phyloP scores from a whole-genome alignment of 1,284 basidiomycete species.

The Sanghuangporus baumii region DNA sequence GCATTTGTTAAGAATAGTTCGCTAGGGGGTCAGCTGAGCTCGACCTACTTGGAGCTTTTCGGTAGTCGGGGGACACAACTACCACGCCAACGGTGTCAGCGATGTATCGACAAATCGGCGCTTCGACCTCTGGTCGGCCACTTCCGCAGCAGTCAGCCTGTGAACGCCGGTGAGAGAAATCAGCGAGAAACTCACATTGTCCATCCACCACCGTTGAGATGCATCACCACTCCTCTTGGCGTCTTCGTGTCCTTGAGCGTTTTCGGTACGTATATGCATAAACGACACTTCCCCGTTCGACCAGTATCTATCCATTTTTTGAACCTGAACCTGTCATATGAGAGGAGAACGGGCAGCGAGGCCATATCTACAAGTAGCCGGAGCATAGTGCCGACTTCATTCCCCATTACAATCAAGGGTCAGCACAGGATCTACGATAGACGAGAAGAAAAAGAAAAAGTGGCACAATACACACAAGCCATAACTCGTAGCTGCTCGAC shows the following conservation, averaged over 20 bases:
- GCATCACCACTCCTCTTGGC: conserved; percentile 21
- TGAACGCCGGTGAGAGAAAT: background rate
- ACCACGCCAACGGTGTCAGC: conserved; percentile 21
- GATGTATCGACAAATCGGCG: conserved; percentile 21
- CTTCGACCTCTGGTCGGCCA: conserved; percentile 23
- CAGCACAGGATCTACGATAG: background rate
- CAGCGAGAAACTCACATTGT: conserved; percentile 19
- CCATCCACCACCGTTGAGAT: conserved; percentile 24
- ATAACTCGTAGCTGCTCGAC: conserved; percentile 5
- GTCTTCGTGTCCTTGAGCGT: background rate
- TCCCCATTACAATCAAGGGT: background rate
- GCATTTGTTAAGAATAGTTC: background rate
- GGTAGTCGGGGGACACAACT: conserved; percentile 24
- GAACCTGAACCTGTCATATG: conserved; percentile 12
- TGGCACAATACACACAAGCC: background rate
- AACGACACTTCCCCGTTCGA: conserved; percentile 18
- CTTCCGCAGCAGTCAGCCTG: conserved; percentile 11
- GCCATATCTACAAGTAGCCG: conserved; percentile 12
- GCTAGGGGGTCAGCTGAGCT: background rate
- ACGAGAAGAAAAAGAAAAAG: background rate
- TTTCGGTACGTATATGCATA: conserved; percentile 20
- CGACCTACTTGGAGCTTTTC: conserved; percentile 22
- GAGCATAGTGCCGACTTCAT: conserved; percentile 14
- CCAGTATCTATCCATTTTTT: conserved; percentile 19
- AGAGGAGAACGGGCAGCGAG: conserved; percentile 8